phyloP scores from a whole-genome alignment of 1,284 basidiomycete genomes.

The Wallemia mellicola region DNA sequence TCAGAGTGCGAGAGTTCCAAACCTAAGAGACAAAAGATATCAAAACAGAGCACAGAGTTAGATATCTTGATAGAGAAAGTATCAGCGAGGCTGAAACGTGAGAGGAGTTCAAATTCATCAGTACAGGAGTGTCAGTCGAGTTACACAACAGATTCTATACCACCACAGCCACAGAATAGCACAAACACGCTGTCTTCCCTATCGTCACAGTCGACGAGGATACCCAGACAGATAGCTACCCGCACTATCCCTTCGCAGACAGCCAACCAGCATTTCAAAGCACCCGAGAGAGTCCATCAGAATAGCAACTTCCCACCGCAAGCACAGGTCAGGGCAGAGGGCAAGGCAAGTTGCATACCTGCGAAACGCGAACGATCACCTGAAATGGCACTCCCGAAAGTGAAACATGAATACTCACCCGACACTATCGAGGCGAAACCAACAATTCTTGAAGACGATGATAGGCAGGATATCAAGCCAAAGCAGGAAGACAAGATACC shows the following conservation, averaged over 20 bases:
- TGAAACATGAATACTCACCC: not conserved
- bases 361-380: too few species aligned
- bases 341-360: too few species aligned
- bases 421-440: not conserved
- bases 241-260: not conserved
- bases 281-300: not conserved
- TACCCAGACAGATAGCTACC: too few species aligned
- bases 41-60: not conserved
- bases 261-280: not conserved
- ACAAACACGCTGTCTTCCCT: too few species aligned
- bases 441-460: not conserved
- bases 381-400: not conserved
- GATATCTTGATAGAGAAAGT: not conserved
- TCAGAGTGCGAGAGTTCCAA: not conserved
- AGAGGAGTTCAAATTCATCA: not conserved
- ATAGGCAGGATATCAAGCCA: not conserved
- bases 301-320: not conserved
- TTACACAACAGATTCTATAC: too few species aligned
- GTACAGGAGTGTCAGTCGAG: not conserved
- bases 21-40: too few species aligned
- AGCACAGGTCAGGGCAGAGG: not conserved
- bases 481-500: too few species aligned
- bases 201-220: too few species aligned
- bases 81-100: not conserved
- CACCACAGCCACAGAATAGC: not conserved